Evolutionary conservation across 768 basidiomycete genomes (phyloP).

Genomic region (Cystobasidium tubakii): DNA sequence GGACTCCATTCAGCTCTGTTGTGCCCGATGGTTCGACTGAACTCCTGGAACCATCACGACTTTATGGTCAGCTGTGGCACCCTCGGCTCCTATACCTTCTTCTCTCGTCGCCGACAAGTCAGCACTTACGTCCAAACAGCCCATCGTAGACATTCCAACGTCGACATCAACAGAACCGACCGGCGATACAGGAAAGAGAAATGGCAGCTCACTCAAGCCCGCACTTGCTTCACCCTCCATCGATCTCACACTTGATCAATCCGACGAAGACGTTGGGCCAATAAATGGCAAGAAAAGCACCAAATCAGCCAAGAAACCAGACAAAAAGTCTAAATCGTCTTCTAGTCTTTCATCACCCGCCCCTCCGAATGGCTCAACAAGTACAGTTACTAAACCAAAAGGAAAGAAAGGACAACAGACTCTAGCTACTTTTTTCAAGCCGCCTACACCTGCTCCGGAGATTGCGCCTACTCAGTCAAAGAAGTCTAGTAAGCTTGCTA

Average conservation of each 20-base stretch:
- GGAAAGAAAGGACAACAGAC: constrained; percentile 29
- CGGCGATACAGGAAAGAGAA: background rate
- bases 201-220: background rate
- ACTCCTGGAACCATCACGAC: too few relatives aligned
- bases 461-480: background rate
- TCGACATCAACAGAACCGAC: background rate
- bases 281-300: background rate
- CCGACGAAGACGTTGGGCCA: background rate
- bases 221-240: constrained; percentile 23
- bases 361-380: background rate
- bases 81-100: background rate
- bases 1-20: too few relatives aligned
- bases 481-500: background rate
- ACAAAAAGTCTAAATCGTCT: background rate
- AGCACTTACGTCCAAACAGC: background rate
- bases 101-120: background rate
- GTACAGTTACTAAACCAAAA: background rate
- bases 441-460: background rate
- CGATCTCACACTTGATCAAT: constrained; percentile 19
- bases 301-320: background rate
- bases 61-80: too few relatives aligned
- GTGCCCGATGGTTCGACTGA: too few relatives aligned
- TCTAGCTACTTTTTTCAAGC: constrained; percentile 30
- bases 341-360: background rate
- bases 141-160: background rate